Conservation (phyloP, 2,329 filamentous ascomycete species). For the Keithomyces neogunnii region DNA sequence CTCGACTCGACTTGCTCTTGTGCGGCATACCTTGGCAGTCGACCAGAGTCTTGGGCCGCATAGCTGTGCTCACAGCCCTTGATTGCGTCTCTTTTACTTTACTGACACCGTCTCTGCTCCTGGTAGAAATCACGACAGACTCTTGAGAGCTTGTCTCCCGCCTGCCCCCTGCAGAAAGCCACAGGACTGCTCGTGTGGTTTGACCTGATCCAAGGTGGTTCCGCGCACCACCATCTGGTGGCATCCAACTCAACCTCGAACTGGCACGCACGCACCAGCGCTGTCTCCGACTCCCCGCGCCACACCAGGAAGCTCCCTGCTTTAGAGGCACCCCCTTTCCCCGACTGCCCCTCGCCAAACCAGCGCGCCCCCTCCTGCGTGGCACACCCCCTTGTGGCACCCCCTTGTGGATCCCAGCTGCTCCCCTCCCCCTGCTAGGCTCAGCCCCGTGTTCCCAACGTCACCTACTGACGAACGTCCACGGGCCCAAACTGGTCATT, state of each 20-base stretch:
- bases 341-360: slow-evolving; percentile 1
- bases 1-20: too few relatives aligned
- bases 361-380: slow-evolving; percentile 3
- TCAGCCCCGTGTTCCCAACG: slow-evolving; percentile 37
- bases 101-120: background rate
- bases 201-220: background rate
- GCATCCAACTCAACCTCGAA: background rate
- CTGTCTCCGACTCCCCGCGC: background rate
- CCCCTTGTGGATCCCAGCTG: background rate
- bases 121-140: background rate
- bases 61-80: too few relatives aligned
- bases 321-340: background rate
- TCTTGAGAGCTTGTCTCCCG: background rate
- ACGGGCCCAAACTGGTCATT: slow-evolving; percentile 20
- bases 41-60: too few relatives aligned
- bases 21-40: too few relatives aligned
- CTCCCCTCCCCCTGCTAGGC: slow-evolving; percentile 10
- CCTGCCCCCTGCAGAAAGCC: background rate
- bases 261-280: background rate
- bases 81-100: background rate
- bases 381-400: slow-evolving; percentile 4
- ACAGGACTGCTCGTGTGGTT: background rate
- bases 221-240: background rate
- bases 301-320: background rate
- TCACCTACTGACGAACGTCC: slow-evolving; percentile 30